phyloP scores from a whole-genome alignment of 176 grass and related monocot genomes.

The Oryza rufipogon region DNA sequence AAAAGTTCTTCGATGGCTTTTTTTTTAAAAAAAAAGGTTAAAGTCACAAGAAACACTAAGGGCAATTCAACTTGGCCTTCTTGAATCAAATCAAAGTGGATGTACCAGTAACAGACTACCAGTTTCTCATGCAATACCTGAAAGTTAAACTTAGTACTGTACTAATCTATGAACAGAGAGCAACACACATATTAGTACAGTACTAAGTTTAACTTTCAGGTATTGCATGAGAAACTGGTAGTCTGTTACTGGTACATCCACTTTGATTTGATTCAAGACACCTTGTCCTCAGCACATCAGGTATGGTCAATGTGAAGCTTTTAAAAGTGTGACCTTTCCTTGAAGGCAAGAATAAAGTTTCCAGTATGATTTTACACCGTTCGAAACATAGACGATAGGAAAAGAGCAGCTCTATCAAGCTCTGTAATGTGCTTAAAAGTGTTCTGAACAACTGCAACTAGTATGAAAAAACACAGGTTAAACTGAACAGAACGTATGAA shows the following conservation, averaged over 20 bases:
- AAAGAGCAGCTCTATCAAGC: neutral
- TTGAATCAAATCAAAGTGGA: no score
- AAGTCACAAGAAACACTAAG: neutral
- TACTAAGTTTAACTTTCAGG: constrained; percentile 1
- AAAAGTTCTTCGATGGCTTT: neutral
- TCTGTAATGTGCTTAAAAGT: neutral
- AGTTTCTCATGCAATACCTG: no score
- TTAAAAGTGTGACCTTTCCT: neutral
- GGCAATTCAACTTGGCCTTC: neutral
- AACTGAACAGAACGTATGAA: constrained; percentile 35
- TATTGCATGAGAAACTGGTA: neutral
- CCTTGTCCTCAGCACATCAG: neutral
- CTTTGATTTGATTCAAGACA: constrained; percentile 18
- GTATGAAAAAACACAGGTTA: constrained; percentile 2
- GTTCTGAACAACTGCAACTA: constrained; percentile 9
- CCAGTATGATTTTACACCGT: neutral
- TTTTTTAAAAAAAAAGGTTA: neutral
- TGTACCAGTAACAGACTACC: no score
- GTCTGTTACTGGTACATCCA: neutral
- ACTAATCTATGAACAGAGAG: no score
- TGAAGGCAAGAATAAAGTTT: neutral
- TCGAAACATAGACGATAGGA: neutral
- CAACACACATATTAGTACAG: no score
- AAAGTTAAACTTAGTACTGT: no score
- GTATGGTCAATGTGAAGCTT: neutral